These are phyloP conservation scores for Petrea volubilis DNA, from an alignment of 257 asterid genomes.

Conservation along the genomic window DNA sequence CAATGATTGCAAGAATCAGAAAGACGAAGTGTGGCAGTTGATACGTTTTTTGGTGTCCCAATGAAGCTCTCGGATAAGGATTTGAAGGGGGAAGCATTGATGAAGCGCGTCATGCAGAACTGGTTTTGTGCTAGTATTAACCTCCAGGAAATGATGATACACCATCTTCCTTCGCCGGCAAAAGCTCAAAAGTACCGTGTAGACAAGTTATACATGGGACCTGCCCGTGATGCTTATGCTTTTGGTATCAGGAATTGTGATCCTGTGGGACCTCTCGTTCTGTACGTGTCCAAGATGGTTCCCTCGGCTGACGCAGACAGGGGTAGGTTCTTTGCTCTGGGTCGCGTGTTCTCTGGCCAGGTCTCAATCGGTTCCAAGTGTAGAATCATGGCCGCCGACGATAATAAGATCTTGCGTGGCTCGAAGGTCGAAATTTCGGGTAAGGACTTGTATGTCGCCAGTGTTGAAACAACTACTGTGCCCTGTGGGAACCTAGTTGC, in stretches of 20 bases:
- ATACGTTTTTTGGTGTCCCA: conserved; percentile 39
- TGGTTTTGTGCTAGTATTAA: conserved; percentile 56
- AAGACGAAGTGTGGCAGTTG: conserved; percentile 56
- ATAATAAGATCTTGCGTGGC: no score
- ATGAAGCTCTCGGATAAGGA: conserved; percentile 53
- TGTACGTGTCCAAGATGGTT: conserved; percentile 50
- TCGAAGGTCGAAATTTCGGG: no score
- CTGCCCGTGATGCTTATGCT: conserved; percentile 41
- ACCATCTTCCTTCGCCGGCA: conserved; percentile 54
- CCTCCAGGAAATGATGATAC: conserved; percentile 59
- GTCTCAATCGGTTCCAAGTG: conserved; percentile 54
- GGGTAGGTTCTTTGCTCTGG: conserved; percentile 52
- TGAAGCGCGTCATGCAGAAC: conserved; percentile 64
- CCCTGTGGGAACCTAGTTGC: conserved; percentile 64
- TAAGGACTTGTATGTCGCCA: conserved; percentile 46
- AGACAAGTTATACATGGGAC: conserved; percentile 52
- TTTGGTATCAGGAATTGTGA: conserved; percentile 50
- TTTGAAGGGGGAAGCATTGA: conserved; percentile 48
- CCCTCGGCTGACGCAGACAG: conserved; percentile 53
- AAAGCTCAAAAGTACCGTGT: conserved; percentile 56
- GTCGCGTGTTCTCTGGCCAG: conserved; percentile 48
- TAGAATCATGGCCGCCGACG: conserved; percentile 53
- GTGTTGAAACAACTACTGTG: conserved; percentile 51
- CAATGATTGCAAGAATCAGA: conserved; percentile 48
- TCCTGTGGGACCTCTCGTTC: conserved; percentile 52